Evolutionary conservation across 768 basidiomycete genomes (phyloP).

Genomic region (Fistulinella prunicolor): DNA sequence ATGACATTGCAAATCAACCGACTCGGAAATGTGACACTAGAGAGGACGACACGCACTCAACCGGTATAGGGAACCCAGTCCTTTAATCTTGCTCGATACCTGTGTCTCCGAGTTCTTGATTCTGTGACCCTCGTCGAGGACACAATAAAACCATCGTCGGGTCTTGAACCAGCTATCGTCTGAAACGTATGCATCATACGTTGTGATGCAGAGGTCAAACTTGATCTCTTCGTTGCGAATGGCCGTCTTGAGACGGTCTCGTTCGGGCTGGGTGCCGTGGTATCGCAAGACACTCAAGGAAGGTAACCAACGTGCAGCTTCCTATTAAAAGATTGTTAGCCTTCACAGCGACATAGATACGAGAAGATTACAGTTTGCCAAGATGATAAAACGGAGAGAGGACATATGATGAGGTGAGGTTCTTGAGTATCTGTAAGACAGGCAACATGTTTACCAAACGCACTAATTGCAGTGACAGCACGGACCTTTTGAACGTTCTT

Average conservation of each 20-base stretch:
- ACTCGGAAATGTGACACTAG: neutral
- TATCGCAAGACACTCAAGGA: constrained; percentile 55
- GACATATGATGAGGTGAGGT: constrained; percentile 72
- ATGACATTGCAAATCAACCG: neutral
- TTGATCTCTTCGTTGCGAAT: constrained; percentile 35
- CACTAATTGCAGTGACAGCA: neutral
- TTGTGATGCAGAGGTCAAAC: constrained; percentile 59
- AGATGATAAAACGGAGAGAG: constrained; percentile 61
- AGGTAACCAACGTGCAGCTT: constrained; percentile 54
- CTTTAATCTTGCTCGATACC: constrained; percentile 50
- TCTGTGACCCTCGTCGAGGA: constrained; percentile 66
- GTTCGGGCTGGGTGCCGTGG: constrained; percentile 54
- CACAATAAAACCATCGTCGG: constrained; percentile 54
- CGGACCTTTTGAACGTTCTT: constrained; percentile 47
- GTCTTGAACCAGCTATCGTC: constrained; percentile 62
- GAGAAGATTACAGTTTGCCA: constrained; percentile 48
- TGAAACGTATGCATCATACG: constrained; percentile 61
- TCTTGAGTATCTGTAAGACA: constrained; percentile 37
- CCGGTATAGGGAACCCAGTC: constrained; percentile 54
- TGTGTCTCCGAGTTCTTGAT: constrained; percentile 68
- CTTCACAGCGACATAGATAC: neutral
- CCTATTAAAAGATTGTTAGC: constrained; percentile 30
- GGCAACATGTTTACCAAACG: neutral
- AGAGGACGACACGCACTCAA: constrained; percentile 41
- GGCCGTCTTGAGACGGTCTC: constrained; percentile 49